A percentile compares a stretch with the other conserved stretches of the same genome.
Evolutionary conservation across 495 filamentous ascomycete species (phyloP).

Genomic region (Xylaria nigripes): DNA sequence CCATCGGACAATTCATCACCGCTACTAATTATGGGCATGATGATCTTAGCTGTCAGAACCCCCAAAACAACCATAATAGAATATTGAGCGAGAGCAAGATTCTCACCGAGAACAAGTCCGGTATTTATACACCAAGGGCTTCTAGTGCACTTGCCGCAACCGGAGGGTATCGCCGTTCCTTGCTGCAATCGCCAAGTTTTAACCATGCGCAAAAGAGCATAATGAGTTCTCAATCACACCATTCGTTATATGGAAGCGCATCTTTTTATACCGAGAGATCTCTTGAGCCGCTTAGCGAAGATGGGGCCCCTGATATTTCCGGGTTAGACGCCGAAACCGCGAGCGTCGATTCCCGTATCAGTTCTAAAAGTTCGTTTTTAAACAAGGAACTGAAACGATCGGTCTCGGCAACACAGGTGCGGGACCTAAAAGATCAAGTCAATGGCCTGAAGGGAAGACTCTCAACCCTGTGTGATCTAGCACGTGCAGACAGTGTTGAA

Average conservation of each 20-base stretch:
- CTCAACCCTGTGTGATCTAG: constrained; percentile 72
- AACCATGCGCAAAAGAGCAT: constrained; percentile 26
- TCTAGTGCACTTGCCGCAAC: constrained; percentile 43
- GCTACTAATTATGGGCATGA: constrained; percentile 24
- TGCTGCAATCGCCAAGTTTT: constrained; percentile 30
- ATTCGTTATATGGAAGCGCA: constrained; percentile 8
- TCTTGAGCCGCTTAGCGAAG: constrained; percentile 35
- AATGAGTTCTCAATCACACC: constrained; percentile 12
- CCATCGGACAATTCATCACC: constrained; percentile 29
- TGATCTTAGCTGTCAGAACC: constrained; percentile 14
- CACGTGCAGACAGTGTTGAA: constrained; percentile 72
- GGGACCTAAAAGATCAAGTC: constrained; percentile 85
- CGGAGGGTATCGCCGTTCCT: constrained; percentile 40
- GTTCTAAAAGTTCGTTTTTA: constrained; percentile 29
- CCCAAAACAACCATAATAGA: constrained; percentile 29
- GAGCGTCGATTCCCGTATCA: constrained; percentile 29
- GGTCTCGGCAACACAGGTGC: constrained; percentile 60
- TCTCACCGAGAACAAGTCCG: constrained; percentile 29
- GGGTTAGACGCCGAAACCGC: constrained; percentile 15
- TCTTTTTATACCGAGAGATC: constrained; percentile 13
- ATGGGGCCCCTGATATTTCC: constrained; percentile 22
- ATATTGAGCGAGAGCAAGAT: constrained; percentile 40
- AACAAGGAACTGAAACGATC: constrained; percentile 43
- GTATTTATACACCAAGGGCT: constrained; percentile 31
- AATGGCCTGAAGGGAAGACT: constrained; percentile 87